A percentile compares a stretch with the other conserved stretches of the same genome.
phyloP scores from a whole-genome alignment of 176 grass and related monocot genomes.

The Poa pratensis region DNA sequence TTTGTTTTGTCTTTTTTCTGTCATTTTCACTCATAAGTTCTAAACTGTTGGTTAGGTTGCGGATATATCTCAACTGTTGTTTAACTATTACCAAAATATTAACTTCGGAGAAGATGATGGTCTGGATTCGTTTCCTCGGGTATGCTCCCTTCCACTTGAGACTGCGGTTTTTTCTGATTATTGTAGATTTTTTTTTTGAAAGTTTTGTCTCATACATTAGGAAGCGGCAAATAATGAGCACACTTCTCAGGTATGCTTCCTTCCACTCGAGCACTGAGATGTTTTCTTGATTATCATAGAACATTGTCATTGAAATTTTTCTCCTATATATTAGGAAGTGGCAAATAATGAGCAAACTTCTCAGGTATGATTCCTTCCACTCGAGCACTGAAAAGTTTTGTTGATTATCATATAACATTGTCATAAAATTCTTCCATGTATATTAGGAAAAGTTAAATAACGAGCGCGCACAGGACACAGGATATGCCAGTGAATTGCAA shows the following conservation, averaged over 20 bases:
- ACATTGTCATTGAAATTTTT: background rate
- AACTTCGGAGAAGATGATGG: conserved; percentile 60
- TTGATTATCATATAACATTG: conserved; percentile 11
- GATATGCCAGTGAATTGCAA: conserved; percentile 36
- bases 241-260: no score
- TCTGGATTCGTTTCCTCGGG: conserved; percentile 42
- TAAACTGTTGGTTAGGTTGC: conserved; percentile 55
- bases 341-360: conserved; percentile 31
- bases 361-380: conserved; percentile 41
- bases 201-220: conserved; percentile 23
- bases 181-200: background rate
- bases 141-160: conserved; percentile 37
- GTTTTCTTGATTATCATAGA: no score
- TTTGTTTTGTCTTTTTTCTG: background rate
- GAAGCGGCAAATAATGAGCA: conserved; percentile 34
- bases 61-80: conserved; percentile 83
- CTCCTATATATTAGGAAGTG: conserved; percentile 35
- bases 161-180: background rate
- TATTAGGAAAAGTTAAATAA: conserved; percentile 45
- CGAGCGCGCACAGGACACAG: conserved; percentile 1
- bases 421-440: conserved; percentile 12
- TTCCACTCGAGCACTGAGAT: no score
- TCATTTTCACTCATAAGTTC: conserved; percentile 29
- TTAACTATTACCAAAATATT: conserved; percentile 60
- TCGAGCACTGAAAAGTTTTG: background rate